Evolutionary conservation across 2,329 filamentous ascomycete genomes (phyloP).

Genomic region (Apiospora phragmitis): DNA sequence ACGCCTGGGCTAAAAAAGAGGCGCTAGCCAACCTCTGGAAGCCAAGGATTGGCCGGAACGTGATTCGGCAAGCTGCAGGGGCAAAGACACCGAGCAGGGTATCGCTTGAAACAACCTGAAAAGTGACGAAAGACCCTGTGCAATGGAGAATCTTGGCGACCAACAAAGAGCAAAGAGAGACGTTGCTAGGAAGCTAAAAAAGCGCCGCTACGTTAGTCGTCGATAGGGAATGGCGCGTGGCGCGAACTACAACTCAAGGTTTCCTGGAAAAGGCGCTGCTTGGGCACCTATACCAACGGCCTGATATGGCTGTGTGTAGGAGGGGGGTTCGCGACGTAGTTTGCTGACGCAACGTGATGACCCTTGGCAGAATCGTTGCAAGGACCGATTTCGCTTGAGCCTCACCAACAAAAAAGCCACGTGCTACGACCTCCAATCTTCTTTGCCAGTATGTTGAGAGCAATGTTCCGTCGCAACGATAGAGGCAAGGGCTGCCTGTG

Average conservation of each 20-base stretch:
- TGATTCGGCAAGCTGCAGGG: conserved; percentile 4
- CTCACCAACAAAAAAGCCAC: not conserved
- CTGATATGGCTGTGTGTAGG: not conserved
- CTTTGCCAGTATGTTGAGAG: not conserved
- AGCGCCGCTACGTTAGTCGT: not conserved
- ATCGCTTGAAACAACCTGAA: not conserved
- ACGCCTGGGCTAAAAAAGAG: not conserved
- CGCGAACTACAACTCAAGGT: conserved; percentile 3
- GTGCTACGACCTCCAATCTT: not conserved
- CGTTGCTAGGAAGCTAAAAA: not conserved
- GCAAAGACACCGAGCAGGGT: not conserved
- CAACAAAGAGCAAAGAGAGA: conserved; percentile 8
- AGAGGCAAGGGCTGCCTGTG: not conserved
- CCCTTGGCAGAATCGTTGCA: not conserved
- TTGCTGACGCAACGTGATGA: not conserved
- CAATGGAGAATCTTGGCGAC: not conserved
- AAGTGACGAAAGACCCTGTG: conserved; percentile 7
- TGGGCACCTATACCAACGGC: not conserved
- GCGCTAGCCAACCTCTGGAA: not conserved
- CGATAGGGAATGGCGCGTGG: not conserved
- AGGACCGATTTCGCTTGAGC: not conserved
- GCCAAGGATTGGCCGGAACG: not conserved
- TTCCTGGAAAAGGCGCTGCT: not conserved
- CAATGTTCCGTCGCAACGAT: not conserved
- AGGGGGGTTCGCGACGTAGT: not conserved